Evolutionary conservation across 1,139 yeast genomes (phyloP).

Genomic region (Geotrichum bryndzae): DNA sequence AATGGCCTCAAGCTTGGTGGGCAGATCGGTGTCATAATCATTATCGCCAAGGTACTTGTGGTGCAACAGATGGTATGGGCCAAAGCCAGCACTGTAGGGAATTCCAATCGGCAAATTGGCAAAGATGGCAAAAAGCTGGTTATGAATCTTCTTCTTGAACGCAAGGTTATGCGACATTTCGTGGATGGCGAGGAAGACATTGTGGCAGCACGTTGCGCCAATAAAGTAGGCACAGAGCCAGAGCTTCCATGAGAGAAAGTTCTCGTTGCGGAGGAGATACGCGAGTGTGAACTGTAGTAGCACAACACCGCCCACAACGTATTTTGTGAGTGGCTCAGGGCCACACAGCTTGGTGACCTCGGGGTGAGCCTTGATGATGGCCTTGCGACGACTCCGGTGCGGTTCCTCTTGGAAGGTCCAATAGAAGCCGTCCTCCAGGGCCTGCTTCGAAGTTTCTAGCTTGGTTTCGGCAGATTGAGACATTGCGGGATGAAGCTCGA

Average conservation of each 20-base stretch:
- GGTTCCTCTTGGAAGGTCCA: conserved; percentile 85
- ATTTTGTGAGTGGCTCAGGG: conserved; percentile 79
- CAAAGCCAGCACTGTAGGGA: conserved; percentile 86
- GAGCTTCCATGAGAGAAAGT: conserved; percentile 51
- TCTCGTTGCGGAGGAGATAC: conserved; percentile 50
- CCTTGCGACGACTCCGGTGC: conserved; percentile 66
- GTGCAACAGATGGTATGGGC: conserved; percentile 86
- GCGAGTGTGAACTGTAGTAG: conserved; percentile 59
- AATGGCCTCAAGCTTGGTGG: conserved; percentile 70
- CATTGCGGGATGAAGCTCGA: background rate
- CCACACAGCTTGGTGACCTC: conserved; percentile 77
- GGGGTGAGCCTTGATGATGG: conserved; percentile 69
- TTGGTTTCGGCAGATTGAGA: background rate
- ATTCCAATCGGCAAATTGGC: conserved; percentile 83
- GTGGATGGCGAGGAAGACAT: conserved; percentile 79
- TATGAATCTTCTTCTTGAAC: conserved; percentile 72
- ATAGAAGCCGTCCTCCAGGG: conserved; percentile 42
- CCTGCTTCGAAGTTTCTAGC: background rate
- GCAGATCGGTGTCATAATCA: conserved; percentile 77
- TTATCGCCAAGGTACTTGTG: conserved; percentile 91
- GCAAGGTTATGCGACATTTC: conserved; percentile 81
- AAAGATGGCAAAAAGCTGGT: conserved; percentile 69
- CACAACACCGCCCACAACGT: conserved; percentile 61
- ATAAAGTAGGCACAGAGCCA: conserved; percentile 61
- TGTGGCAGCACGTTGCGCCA: conserved; percentile 85